Evolutionary conservation across 768 basidiomycete genomes (phyloP).

Genomic region (Boletales sp.): DNA sequence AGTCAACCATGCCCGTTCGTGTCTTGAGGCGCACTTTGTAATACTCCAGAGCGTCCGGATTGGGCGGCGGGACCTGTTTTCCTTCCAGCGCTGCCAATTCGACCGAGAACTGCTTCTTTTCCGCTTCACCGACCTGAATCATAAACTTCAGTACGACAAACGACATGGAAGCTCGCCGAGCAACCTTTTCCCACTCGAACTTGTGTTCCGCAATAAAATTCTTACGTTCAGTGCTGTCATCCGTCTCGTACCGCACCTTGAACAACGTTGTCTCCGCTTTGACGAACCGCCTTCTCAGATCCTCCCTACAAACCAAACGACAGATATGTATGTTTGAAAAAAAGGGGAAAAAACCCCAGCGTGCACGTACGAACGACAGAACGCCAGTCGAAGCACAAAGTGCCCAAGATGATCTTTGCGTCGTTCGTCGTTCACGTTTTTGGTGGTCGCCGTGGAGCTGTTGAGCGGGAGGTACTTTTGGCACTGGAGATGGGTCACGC

Average conservation of each 20-base stretch:
- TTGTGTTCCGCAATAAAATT: slow-evolving; percentile 62
- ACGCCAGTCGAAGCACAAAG: slow-evolving; percentile 90
- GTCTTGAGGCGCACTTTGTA: slow-evolving; percentile 58
- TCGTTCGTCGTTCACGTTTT: slow-evolving; percentile 59
- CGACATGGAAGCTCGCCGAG: slow-evolving; percentile 9
- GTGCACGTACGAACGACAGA: slow-evolving; percentile 86
- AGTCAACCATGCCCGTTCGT: neutral
- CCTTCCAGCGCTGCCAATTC: slow-evolving; percentile 43
- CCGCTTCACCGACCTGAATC: slow-evolving; percentile 52
- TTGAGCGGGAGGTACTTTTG: slow-evolving; percentile 74
- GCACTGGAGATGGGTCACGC: slow-evolving; percentile 59
- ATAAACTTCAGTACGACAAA: slow-evolving; percentile 1
- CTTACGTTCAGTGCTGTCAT: slow-evolving; percentile 52
- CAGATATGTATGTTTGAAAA: neutral
- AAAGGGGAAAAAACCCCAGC: neutral
- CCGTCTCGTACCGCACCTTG: slow-evolving; percentile 71
- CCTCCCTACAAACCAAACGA: slow-evolving; percentile 56
- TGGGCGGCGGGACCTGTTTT: neutral
- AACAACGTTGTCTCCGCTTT: slow-evolving; percentile 88
- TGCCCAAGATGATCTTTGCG: slow-evolving; percentile 86
- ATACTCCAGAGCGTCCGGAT: slow-evolving; percentile 34
- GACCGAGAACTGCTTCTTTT: slow-evolving; percentile 45
- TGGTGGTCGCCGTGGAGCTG: slow-evolving; percentile 46
- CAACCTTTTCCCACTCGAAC: slow-evolving; percentile 64
- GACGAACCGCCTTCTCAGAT: slow-evolving; percentile 82